These are phyloP conservation scores for Singerocomus rubriflavus DNA, from an alignment of 1,284 basidiomycete species.

Conservation along the genomic window DNA sequence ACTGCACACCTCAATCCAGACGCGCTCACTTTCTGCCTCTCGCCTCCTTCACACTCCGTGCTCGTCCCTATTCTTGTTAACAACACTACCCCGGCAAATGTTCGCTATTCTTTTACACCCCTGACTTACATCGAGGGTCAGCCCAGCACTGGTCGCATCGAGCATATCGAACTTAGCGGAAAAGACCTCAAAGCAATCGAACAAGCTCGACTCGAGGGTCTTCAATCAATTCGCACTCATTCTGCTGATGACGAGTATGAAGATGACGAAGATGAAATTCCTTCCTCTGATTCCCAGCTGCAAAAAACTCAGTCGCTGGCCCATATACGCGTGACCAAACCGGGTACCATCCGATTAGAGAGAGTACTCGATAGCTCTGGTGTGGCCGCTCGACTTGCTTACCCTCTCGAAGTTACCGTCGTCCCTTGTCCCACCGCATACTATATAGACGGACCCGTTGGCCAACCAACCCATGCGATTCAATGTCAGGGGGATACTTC, in stretches of 20 bases:
- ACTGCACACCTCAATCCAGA: constrained; percentile 82
- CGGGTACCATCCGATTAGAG: constrained; percentile 72
- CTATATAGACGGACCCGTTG: constrained; percentile 50
- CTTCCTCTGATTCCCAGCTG: constrained; percentile 37
- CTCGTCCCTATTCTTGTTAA: constrained; percentile 84
- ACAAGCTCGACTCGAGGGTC: constrained; percentile 48
- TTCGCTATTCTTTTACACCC: constrained; percentile 77
- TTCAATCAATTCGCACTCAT: constrained; percentile 47
- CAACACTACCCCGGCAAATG: constrained; percentile 76
- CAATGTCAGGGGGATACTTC: constrained; percentile 74
- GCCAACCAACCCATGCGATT: constrained; percentile 44
- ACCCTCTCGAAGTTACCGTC: constrained; percentile 68
- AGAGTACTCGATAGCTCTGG: constrained; percentile 69
- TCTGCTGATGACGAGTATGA: constrained; percentile 61
- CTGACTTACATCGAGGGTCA: constrained; percentile 51
- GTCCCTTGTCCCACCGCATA: constrained; percentile 79
- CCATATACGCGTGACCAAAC: constrained; percentile 68
- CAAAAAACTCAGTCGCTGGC: constrained; percentile 71
- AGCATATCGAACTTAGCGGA: constrained; percentile 54
- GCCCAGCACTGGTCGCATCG: constrained; percentile 41
- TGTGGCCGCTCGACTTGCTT: constrained; percentile 61
- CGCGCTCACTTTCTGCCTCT: constrained; percentile 66
- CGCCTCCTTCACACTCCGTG: constrained; percentile 51
- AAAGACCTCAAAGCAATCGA: constrained; percentile 69
- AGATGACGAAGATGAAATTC: constrained; percentile 46